These are phyloP conservation scores for Mangifera indica DNA, from an alignment of 345 rosid species.

Conservation along the genomic window DNA sequence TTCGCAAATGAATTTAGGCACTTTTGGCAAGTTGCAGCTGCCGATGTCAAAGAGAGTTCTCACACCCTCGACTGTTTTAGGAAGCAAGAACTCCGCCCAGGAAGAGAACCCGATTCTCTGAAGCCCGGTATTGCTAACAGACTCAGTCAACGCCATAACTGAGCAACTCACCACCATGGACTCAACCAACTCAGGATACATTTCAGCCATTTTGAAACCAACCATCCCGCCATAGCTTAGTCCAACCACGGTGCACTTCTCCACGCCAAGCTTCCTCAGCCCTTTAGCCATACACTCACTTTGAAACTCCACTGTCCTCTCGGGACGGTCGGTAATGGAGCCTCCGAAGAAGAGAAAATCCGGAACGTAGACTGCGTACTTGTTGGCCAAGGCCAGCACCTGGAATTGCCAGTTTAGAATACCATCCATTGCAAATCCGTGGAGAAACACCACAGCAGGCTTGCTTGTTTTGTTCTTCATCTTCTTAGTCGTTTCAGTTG, in stretches of 20 bases:
- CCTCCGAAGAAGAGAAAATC: conserved; percentile 51
- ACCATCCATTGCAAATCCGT: conserved; percentile 34
- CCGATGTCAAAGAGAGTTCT: conserved; percentile 13
- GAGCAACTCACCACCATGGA: conserved; percentile 36
- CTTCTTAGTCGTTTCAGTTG: conserved; percentile 9
- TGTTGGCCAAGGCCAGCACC: conserved; percentile 27
- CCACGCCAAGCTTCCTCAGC: conserved; percentile 40
- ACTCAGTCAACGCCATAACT: conserved; percentile 38
- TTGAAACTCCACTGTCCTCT: conserved; percentile 42
- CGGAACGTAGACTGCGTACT: conserved; percentile 43
- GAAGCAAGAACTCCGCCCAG: conserved; percentile 42
- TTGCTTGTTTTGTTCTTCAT: background rate
- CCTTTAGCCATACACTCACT: conserved; percentile 40
- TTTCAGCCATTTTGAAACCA: conserved; percentile 46
- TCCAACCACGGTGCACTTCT: conserved; percentile 39
- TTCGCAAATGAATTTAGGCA: conserved; percentile 28
- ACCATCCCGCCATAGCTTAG: conserved; percentile 46
- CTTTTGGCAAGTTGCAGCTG: conserved; percentile 15
- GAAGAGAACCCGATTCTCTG: conserved; percentile 27
- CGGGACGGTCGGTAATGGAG: conserved; percentile 29
- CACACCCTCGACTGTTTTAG: conserved; percentile 23
- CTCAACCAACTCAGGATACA: conserved; percentile 38
- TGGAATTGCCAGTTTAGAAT: conserved; percentile 48
- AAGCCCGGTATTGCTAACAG: conserved; percentile 15
- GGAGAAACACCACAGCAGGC: conserved; percentile 42